These are phyloP conservation scores for Aspergillus sp. DNA, from an alignment of 2,329 filamentous ascomycete species.

Conservation along the genomic window DNA sequence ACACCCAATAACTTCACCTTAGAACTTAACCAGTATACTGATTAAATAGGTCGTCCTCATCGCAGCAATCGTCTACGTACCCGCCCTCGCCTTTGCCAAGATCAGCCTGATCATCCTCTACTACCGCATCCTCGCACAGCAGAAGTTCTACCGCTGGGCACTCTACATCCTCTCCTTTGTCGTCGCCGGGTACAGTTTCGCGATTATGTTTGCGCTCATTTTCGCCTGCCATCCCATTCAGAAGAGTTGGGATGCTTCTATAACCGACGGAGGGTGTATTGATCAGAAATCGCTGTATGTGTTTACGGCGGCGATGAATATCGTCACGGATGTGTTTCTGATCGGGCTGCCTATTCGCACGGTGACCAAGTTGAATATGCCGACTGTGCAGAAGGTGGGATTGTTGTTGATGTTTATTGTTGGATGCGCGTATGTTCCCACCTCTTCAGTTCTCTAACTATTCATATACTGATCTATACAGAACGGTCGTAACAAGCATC, in stretches of 20 bases:
- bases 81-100: conserved; percentile 18
- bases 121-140: conserved; percentile 13
- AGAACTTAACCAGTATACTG: neutral
- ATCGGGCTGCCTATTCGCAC: conserved; percentile 15
- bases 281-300: conserved; percentile 10
- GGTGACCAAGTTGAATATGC: conserved; percentile 15
- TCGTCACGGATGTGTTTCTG: conserved; percentile 14
- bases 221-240: conserved; percentile 12
- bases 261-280: conserved; percentile 10
- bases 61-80: conserved; percentile 16
- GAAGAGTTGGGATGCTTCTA: conserved; percentile 11
- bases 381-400: conserved; percentile 14
- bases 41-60: conserved; percentile 9
- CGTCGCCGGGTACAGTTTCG: conserved; percentile 14
- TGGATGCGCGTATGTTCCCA: conserved; percentile 17
- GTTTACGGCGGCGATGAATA: conserved; percentile 14
- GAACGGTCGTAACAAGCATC: conserved; percentile 15
- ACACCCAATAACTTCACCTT: neutral
- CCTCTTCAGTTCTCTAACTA: neutral
- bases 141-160: conserved; percentile 6
- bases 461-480: conserved; percentile 1
- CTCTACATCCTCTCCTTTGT: conserved; percentile 11
- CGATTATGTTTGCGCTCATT: conserved; percentile 13
- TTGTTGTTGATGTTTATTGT: conserved; percentile 16
- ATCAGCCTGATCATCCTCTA: conserved; percentile 19